Percentiles rank a stretch among this genome's conserved stretches.
phyloP scores from a whole-genome alignment of 257 asterid species.

The Nicotiana obtusifolia region DNA sequence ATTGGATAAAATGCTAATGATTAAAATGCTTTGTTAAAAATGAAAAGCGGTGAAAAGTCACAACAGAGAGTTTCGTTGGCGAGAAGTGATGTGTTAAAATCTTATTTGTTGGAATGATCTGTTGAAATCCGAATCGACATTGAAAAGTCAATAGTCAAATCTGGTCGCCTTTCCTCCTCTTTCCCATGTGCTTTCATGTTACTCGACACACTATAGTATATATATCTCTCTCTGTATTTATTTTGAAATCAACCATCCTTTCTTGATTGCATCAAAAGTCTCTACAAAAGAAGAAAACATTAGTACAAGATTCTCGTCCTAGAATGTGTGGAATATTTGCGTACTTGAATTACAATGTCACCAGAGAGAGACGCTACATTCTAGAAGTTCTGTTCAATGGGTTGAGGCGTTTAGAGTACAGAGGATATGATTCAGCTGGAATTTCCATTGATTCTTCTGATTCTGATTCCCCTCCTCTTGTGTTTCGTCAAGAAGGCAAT shows the following conservation, averaged over 20 bases:
- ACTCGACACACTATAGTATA: background rate
- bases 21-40: no score
- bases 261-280: background rate
- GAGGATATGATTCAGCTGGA: slow-evolving; percentile 98
- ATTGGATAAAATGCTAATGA: no score
- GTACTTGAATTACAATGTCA: slow-evolving; percentile 67
- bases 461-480: slow-evolving; percentile 43
- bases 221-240: background rate
- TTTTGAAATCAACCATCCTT: background rate
- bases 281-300: background rate
- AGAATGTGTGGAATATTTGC: slow-evolving; percentile 97
- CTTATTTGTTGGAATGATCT: background rate
- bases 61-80: background rate
- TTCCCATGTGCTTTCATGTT: background rate
- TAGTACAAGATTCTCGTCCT: background rate
- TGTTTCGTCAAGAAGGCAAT: slow-evolving; percentile 77
- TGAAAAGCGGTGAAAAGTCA: no score
- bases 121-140: background rate
- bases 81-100: background rate
- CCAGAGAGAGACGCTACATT: slow-evolving; percentile 69
- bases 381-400: slow-evolving; percentile 77
- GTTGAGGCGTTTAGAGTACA: slow-evolving; percentile 88
- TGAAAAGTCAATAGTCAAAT: background rate
- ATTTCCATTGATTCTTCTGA: slow-evolving; percentile 41
- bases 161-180: background rate